Conservation (phyloP, 805 yeast genomes). For the Sugiyamaella americana region DNA sequence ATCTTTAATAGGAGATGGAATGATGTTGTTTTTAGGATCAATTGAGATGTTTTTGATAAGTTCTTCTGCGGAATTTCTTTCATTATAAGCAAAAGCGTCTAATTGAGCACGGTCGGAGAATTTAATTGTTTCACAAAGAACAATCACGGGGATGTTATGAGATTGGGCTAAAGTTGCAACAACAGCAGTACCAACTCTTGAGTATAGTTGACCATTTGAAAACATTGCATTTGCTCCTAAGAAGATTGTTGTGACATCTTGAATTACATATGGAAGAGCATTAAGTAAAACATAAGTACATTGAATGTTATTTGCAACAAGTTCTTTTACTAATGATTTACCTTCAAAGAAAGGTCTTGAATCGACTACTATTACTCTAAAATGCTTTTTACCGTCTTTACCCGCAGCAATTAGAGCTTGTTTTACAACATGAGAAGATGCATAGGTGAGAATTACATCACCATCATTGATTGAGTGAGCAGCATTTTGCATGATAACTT, state of each 20-base stretch:
- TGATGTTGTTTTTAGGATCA: slow-evolving; percentile 22
- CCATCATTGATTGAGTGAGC: slow-evolving; percentile 68
- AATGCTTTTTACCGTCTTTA: slow-evolving; percentile 52
- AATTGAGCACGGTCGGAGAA: slow-evolving; percentile 93
- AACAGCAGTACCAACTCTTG: slow-evolving; percentile 92
- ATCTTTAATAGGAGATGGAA: slow-evolving; percentile 11
- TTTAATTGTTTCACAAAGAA: slow-evolving; percentile 91
- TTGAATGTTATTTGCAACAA: slow-evolving; percentile 59
- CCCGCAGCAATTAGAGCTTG: slow-evolving; percentile 66
- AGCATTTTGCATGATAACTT: slow-evolving; percentile 75
- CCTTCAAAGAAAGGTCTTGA: slow-evolving; percentile 95
- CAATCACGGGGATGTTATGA: slow-evolving; percentile 87
- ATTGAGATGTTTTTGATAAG: slow-evolving; percentile 27
- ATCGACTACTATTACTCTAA: slow-evolving; percentile 82
- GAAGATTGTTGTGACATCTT: slow-evolving; percentile 84
- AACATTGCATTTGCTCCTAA: slow-evolving; percentile 97
- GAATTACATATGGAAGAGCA: slow-evolving; percentile 72
- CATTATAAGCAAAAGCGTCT: slow-evolving; percentile 92
- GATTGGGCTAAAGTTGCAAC: slow-evolving; percentile 87
- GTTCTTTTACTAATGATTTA: slow-evolving; percentile 58
- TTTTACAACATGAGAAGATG: slow-evolving; percentile 77
- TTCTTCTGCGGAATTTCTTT: slow-evolving; percentile 41
- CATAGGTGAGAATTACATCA: slow-evolving; percentile 78
- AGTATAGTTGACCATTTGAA: slow-evolving; percentile 86
- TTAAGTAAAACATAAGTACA: slow-evolving; percentile 74